A percentile compares a stretch with the other conserved stretches of the same genome.
Conservation (phyloP, 176 grass and related monocot species). For the Bonia amplexicaulis region DNA sequence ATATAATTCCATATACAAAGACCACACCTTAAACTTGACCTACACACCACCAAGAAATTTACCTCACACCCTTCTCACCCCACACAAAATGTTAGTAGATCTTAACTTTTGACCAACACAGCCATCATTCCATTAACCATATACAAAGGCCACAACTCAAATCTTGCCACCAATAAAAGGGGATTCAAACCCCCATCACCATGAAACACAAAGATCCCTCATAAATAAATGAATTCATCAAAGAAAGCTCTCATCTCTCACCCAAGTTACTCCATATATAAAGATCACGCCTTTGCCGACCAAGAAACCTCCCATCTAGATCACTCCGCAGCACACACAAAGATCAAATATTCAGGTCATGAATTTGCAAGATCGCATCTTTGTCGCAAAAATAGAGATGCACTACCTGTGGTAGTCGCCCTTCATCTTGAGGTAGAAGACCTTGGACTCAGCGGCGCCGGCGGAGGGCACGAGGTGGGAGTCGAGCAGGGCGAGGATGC, state of each 20-base stretch:
- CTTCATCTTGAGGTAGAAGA: conserved; percentile 98
- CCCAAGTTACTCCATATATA: not conserved
- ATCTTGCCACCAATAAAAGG: not conserved
- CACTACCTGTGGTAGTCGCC: conserved; percentile 79
- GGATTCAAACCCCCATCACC: not conserved
- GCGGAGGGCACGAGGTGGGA: conserved; percentile 78
- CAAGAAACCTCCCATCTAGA: not conserved
- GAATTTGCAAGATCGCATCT: not conserved
- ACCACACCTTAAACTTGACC: not conserved
- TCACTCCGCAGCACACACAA: not conserved
- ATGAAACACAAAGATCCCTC: not conserved
- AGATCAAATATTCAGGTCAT: not conserved
- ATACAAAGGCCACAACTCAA: not conserved
- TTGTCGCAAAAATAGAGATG: not conserved
- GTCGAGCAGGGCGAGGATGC: conserved; percentile 73
- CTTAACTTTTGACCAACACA: not conserved
- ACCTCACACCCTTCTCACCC: not conserved
- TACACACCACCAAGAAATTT: not conserved
- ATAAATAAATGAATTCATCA: not conserved
- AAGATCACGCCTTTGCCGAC: not conserved
- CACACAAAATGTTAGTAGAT: not conserved
- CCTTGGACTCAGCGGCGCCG: conserved; percentile 67
- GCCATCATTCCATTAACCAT: not conserved
- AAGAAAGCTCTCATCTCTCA: not conserved
- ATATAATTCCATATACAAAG: not conserved